These are phyloP conservation scores for Pilasporangium apinafurcum DNA, from an alignment of 352 stramenopile species.

Conservation along the genomic window DNA sequence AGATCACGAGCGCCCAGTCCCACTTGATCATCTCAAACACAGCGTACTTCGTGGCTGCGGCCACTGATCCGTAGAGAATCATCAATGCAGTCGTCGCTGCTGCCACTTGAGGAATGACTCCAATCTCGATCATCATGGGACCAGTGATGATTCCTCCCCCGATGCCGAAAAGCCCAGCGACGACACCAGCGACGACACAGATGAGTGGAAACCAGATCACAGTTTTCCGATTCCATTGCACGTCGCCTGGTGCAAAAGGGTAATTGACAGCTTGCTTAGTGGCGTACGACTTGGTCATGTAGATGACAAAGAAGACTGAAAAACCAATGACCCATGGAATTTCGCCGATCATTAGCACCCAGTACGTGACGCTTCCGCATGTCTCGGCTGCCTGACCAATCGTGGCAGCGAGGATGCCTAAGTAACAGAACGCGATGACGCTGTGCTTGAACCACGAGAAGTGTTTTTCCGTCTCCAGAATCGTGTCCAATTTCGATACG, in stretches of 20 bases:
- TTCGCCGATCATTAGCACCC: constrained; percentile 29
- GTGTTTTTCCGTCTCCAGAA: constrained; percentile 23
- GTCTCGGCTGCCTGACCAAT: constrained; percentile 12
- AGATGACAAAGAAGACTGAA: constrained; percentile 17
- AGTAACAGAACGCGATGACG: constrained; percentile 33
- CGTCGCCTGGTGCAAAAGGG: constrained; percentile 27
- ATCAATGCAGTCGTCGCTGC: constrained; percentile 39
- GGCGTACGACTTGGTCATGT: constrained; percentile 25
- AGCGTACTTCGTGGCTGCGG: constrained; percentile 41
- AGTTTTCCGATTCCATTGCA: constrained; percentile 33
- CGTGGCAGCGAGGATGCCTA: constrained; percentile 19
- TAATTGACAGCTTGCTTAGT: constrained; percentile 34
- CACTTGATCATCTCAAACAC: constrained; percentile 44
- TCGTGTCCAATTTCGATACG: neutral
- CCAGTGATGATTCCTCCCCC: constrained; percentile 48
- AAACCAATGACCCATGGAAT: constrained; percentile 47
- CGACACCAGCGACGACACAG: constrained; percentile 27
- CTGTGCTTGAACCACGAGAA: constrained; percentile 32
- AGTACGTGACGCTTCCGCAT: constrained; percentile 11
- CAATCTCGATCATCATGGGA: constrained; percentile 53
- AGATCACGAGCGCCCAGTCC: constrained; percentile 35
- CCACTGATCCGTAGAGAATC: constrained; percentile 44
- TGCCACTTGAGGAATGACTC: constrained; percentile 42
- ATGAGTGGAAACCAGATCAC: constrained; percentile 27
- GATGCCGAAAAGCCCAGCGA: constrained; percentile 42